Evolutionary conservation across 768 basidiomycete genomes (phyloP).

Genomic region (Termitomyces titanicus): DNA sequence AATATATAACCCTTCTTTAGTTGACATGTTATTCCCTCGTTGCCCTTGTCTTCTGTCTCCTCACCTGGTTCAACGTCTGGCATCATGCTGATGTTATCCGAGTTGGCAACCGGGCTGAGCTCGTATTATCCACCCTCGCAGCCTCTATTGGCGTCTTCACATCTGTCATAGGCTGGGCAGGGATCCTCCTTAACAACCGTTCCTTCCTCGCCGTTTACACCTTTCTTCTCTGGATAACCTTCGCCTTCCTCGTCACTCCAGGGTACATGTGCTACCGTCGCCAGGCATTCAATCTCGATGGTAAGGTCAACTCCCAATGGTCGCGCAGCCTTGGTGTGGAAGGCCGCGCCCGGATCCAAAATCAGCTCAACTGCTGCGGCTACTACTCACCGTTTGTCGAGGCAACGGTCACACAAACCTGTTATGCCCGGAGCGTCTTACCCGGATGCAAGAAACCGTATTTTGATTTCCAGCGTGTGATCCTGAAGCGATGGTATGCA

Average conservation of each 20-base stretch:
- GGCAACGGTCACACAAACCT: constrained; percentile 68
- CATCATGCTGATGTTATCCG: constrained; percentile 63
- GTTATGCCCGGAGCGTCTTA: constrained; percentile 65
- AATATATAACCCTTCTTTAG: constrained; percentile 10
- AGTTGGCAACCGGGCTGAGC: constrained; percentile 62
- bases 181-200: constrained; percentile 84
- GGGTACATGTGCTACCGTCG: constrained; percentile 79
- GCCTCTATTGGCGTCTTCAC: constrained; percentile 59
- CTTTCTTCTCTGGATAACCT: constrained; percentile 72
- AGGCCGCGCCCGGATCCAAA: constrained; percentile 66
- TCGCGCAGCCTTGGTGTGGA: constrained; percentile 50
- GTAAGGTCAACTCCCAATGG: constrained; percentile 78
- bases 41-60: constrained; percentile 58
- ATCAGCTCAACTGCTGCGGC: constrained; percentile 73
- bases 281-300: constrained; percentile 57
- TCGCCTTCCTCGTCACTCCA: constrained; percentile 68
- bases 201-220: constrained; percentile 77
- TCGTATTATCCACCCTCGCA: constrained; percentile 67
- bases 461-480: constrained; percentile 48
- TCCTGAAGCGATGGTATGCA: constrained; percentile 63
- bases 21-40: constrained; percentile 59
- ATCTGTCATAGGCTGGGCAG: constrained; percentile 74
- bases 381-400: constrained; percentile 80
- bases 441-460: constrained; percentile 74
- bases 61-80: constrained; percentile 80